A percentile compares a stretch with the other conserved stretches of the same genome.
phyloP scores from a whole-genome alignment of 768 basidiomycete species.

The Crucibulum laeve region DNA sequence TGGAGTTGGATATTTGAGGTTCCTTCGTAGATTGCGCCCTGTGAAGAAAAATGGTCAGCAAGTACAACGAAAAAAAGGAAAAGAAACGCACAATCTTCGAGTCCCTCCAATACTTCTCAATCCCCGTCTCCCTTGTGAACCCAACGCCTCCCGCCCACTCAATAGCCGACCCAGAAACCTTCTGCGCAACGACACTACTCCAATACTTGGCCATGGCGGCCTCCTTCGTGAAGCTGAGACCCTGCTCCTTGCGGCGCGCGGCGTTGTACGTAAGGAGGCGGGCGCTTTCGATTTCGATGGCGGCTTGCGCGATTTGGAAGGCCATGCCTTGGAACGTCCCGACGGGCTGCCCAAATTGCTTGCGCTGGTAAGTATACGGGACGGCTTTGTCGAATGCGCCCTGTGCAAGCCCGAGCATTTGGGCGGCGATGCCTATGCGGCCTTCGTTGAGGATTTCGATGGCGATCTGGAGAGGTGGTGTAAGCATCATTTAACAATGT shows the following conservation, averaged over 20 bases:
- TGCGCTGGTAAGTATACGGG: conserved; percentile 91
- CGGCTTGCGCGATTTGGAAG: conserved; percentile 90
- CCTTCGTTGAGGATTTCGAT: conserved; percentile 96
- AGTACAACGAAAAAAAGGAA: background rate
- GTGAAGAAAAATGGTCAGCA: conserved; percentile 5
- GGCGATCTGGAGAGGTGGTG: conserved; percentile 53
- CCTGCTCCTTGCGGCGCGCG: conserved; percentile 91
- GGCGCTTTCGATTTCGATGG: conserved; percentile 85
- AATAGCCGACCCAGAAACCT: conserved; percentile 84
- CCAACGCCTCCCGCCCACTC: conserved; percentile 96
- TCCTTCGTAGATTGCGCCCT: conserved; percentile 92
- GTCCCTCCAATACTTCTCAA: conserved; percentile 96
- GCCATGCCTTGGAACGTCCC: conserved; percentile 96
- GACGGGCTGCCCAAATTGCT: conserved; percentile 91
- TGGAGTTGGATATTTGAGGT: conserved; percentile 98
- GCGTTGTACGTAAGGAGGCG: conserved; percentile 95
- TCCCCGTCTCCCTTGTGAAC: conserved; percentile 89
- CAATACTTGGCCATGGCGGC: conserved; percentile 99
- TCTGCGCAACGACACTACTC: conserved; percentile 84
- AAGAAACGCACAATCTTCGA: conserved; percentile 80
- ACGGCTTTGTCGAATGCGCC: conserved; percentile 95
- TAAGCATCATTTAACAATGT: background rate
- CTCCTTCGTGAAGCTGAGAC: conserved; percentile 80
- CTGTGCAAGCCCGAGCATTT: conserved; percentile 97
- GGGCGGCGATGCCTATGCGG: conserved; percentile 96